These are phyloP conservation scores for Picea engelmannii DNA, from an alignment of 83 land plant genomes.

Conservation along the genomic window DNA sequence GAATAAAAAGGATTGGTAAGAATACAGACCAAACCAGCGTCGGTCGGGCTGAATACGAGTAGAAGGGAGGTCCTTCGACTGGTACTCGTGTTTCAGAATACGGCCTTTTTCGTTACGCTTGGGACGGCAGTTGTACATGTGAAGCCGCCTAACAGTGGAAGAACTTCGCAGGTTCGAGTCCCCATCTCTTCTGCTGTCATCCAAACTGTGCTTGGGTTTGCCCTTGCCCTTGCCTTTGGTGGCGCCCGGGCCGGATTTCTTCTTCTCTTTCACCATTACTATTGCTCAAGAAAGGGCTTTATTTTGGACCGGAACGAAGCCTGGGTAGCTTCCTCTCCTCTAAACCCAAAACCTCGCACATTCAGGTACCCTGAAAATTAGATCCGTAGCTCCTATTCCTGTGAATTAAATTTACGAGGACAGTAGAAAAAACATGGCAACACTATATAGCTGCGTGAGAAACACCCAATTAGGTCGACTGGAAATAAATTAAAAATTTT, in stretches of 20 bases:
- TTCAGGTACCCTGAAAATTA: too few species aligned
- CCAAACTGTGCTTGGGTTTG: constrained; percentile 93
- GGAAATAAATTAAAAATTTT: too few species aligned
- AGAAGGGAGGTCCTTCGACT: constrained; percentile 83
- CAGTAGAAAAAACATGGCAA: too few species aligned
- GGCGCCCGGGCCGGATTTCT: constrained; percentile 28
- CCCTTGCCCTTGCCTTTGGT: constrained; percentile 55
- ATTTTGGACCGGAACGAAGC: too few species aligned
- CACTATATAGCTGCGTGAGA: too few species aligned
- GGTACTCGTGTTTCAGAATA: constrained; percentile 74
- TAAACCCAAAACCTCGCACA: too few species aligned
- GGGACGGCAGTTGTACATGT: constrained; percentile 89
- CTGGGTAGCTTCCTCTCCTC: too few species aligned
- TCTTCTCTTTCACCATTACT: constrained; percentile 60
- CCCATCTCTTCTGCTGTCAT: constrained; percentile 56
- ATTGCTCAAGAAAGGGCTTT: too few species aligned
- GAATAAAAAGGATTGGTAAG: too few species aligned
- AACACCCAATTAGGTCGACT: too few species aligned
- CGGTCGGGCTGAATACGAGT: constrained; percentile 96
- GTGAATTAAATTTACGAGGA: too few species aligned
- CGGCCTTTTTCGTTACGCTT: constrained; percentile 76
- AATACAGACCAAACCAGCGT: constrained; percentile 86
- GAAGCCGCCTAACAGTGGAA: constrained; percentile 91
- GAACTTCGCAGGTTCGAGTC: constrained; percentile 63
- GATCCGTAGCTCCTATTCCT: too few species aligned